These are phyloP conservation scores for Iberis amara DNA, from an alignment of 441 rosid genomes.

Conservation along the genomic window DNA sequence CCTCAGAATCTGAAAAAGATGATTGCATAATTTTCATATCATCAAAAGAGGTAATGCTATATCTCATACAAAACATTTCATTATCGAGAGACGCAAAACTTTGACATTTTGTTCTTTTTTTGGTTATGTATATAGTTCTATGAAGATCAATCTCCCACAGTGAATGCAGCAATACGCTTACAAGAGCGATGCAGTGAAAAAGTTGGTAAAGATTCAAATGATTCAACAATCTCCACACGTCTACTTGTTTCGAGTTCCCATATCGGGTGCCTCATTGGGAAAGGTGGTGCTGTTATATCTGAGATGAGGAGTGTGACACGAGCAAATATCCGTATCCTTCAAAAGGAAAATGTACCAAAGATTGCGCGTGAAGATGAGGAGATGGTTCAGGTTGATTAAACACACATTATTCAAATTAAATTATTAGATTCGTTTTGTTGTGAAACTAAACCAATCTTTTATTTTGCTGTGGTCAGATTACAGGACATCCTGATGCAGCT, in stretches of 20 bases:
- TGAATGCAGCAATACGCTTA: constrained; percentile 59
- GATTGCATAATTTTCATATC: constrained; percentile 46
- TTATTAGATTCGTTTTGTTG: too few relatives aligned
- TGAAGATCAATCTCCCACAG: constrained; percentile 58
- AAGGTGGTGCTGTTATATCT: constrained; percentile 61
- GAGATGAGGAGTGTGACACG: constrained; percentile 54
- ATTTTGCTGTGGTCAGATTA: constrained; percentile 36
- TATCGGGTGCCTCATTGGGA: constrained; percentile 68
- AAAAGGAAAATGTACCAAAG: constrained; percentile 51
- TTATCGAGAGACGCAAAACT: not conserved
- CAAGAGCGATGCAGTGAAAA: constrained; percentile 68
- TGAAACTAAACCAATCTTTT: too few relatives aligned
- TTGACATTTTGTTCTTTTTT: too few relatives aligned
- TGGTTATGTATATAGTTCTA: constrained; percentile 32
- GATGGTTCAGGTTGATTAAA: constrained; percentile 49
- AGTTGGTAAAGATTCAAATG: constrained; percentile 53
- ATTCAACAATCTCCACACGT: constrained; percentile 50
- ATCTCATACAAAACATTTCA: too few relatives aligned
- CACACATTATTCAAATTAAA: not conserved
- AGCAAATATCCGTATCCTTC: constrained; percentile 50
- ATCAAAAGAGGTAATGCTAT: constrained; percentile 39
- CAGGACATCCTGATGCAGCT: constrained; percentile 60
- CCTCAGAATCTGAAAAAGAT: constrained; percentile 48
- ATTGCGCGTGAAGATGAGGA: constrained; percentile 54
- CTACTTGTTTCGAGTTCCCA: constrained; percentile 61